A percentile compares a stretch with the other conserved stretches of the same genome.
Evolutionary conservation across 2,329 filamentous ascomycete genomes (phyloP).

Genomic region (Sporothrix mexicana): DNA sequence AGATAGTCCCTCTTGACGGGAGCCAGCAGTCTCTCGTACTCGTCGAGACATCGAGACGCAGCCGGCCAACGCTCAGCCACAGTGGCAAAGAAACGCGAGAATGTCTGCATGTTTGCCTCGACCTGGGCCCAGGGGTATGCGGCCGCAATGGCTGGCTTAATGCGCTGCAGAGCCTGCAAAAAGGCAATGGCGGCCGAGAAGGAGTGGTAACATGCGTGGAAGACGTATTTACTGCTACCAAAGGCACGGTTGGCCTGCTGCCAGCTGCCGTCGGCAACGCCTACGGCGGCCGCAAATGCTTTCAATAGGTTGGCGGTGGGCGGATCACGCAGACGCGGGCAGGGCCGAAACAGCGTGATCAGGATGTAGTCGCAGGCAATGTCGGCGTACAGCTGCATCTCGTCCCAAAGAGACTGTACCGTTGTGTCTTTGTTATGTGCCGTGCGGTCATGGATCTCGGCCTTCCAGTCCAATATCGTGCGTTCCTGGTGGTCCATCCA

Average conservation of each 20-base stretch:
- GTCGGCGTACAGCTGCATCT: constrained; percentile 32
- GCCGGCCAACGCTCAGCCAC: constrained; percentile 30
- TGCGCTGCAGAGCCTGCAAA: constrained; percentile 30
- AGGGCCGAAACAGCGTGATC: constrained; percentile 30
- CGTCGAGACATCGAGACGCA: constrained; percentile 26
- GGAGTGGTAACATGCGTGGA: constrained; percentile 31
- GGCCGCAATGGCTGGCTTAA: constrained; percentile 26
- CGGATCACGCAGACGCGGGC: constrained; percentile 27
- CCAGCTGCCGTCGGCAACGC: constrained; percentile 32
- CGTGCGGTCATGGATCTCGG: constrained; percentile 27
- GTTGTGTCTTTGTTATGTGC: constrained; percentile 10
- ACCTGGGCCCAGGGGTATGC: constrained; percentile 27
- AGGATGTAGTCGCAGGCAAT: constrained; percentile 31
- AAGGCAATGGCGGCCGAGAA: constrained; percentile 30
- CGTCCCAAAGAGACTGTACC: constrained; percentile 28
- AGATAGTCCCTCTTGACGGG: constrained; percentile 21
- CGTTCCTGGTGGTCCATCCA: constrained; percentile 30
- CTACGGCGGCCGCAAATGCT: constrained; percentile 28
- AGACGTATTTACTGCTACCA: constrained; percentile 30
- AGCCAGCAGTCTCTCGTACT: constrained; percentile 30
- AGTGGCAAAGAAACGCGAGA: constrained; percentile 30
- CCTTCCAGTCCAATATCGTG: constrained; percentile 23
- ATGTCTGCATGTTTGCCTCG: constrained; percentile 28
- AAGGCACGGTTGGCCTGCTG: constrained; percentile 30
- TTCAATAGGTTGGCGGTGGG: constrained; percentile 22